Base-by-base conservation (phyloP, 208 protist genomes). In the Crithidia brevicula region DNA sequence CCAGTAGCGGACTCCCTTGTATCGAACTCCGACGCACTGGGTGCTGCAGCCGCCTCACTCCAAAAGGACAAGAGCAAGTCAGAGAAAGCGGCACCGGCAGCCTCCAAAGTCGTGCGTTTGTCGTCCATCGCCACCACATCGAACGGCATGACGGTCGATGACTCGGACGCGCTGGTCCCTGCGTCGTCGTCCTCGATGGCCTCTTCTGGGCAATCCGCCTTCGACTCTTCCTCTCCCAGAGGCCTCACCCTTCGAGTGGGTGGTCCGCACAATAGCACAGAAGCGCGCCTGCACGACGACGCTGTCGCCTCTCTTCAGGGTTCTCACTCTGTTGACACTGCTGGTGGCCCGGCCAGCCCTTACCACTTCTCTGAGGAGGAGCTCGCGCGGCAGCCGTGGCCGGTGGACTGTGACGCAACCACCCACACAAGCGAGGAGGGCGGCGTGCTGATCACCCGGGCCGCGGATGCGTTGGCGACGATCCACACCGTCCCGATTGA, bases 401-500 rank as follows among this genome's bases (percentile, higher is more conserved):
- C 38, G 46, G 42, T 45, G 6, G 70, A 53, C 11, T 16, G 22
- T 4, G 70, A 64, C 20, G 40, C 53, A 20, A 54, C 62, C 3
- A 57, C 47, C 8, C 54, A 67, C 53, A 69, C 61, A 28, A 58
- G 54, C 23, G 52, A 51, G 54, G 62, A 57, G 61, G 38, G 54
- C 18, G 34, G 54, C 33, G 11, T 31, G 18, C 51, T 36, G n/a
- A 49, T 16, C 22, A 2, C 31, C 13, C 28, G 36, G n/a, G 53
- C 23, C 9, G 28, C 51, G 16, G 50, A 56, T 57, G 81, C 71
- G 30, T 31, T 76, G 11, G 61, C 33, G 43, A 75, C 61, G 20
- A 74, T 86, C 18, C 66, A 63, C 72, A 86, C 81, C 4, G 52
- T 72, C 10, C 71, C 67, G 22, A 51, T 79, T 16, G 61, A 42